Evolutionary conservation across 805 yeast species (phyloP), one percentile per base, ranked within the genome.

Genomic region (Naumovozyma castellii): DNA sequence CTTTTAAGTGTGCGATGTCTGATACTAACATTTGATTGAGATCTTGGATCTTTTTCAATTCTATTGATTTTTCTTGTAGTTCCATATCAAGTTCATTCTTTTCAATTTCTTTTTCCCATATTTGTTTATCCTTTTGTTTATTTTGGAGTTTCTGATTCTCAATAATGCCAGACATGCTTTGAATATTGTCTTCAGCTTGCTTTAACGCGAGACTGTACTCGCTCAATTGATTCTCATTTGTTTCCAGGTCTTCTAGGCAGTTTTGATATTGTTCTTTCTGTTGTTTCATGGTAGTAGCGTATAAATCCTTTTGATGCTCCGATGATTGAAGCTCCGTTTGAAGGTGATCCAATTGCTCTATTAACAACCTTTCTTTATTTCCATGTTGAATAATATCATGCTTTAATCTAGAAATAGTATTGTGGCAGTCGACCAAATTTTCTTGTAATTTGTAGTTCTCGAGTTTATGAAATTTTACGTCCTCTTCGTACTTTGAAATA

Each of bases 191-290:
- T 48, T 72, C 70, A 14, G 73, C 66, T 25, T 64, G 66, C 3
- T 65, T 61, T 27, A 82, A 54, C 8, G 71, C 55, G 22, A 62
- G 66, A 42, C 71, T 63, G 28, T 73, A 60, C 49, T 80, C 84
- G 15, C 59, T 54, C 38, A 76, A 60, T 44, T 84, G 85, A 36
- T 78, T 69, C 54, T 88, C 95, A 2, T 92, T 88, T 37, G 75
- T 72, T 51, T 86, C 94, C 18, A 87, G 66, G 51, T 84, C 83
- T 42, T 69, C 68, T 49, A 72, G 76, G 55, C 84, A 82, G 44
- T 79, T 82, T 28, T 84, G 88, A 27, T 94, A 77, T 44, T 94
- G 72, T 14, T 67, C 61, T 53, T 78, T 80, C 60, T 83, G 86
- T 25, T 81, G 64, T 30, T 73, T 75, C 16, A 80, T 63, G 22